Evolutionary conservation across 352 stramenopile species (phyloP), one percentile per base, ranked within the genome.

Genomic region (Phytophthora tentaculata): DNA sequence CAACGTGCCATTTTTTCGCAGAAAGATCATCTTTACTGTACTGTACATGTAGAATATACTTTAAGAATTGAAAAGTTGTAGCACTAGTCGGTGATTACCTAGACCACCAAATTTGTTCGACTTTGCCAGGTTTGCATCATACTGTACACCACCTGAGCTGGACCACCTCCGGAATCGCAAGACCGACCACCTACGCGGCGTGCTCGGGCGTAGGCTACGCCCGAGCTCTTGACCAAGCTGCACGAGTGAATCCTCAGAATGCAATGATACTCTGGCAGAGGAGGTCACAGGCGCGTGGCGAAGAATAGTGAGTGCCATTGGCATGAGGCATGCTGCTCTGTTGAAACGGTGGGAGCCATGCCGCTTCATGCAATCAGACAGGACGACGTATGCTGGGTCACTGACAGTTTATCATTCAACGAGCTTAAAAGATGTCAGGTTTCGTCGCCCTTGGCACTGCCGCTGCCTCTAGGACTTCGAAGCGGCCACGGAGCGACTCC

Each of bases 291-390:
- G 24, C 54, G 28, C 63, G 63, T 65, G 62, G 19, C 63, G 10
- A 16, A 3, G 14, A 7, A 17, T n/a, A n/a, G n/a, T n/a, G 14
- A 12, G 19, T 24, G 1, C 39, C 9, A 70, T 65, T 70, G 63
- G 63, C 47, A 20, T 16, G 28, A 70, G 48, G 47, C 62, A 16
- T n/a, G n/a, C n/a, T 47, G 53, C 49, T 51, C 39, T 48, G 22
- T 45, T 35, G 48, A 59, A 47, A 47, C 39, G 50, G 29, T 49
- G 52, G 17, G 17, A 55, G 23, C n/a, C n/a, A n/a, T n/a, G n/a
- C n/a, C n/a, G n/a, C n/a, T n/a, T n/a, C n/a, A n/a, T 39, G 29
- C 22, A 32, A 49, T 51, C 17, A 55, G 48, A 55, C 48, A 55
- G 48, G 48, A 8, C 48, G 44, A 37, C 29, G 29, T 37, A 5